Percentiles rank a stretch among this genome's conserved stretches.
Conservation (phyloP, 2,329 filamentous ascomycete species). For the Orbilia javanica region DNA sequence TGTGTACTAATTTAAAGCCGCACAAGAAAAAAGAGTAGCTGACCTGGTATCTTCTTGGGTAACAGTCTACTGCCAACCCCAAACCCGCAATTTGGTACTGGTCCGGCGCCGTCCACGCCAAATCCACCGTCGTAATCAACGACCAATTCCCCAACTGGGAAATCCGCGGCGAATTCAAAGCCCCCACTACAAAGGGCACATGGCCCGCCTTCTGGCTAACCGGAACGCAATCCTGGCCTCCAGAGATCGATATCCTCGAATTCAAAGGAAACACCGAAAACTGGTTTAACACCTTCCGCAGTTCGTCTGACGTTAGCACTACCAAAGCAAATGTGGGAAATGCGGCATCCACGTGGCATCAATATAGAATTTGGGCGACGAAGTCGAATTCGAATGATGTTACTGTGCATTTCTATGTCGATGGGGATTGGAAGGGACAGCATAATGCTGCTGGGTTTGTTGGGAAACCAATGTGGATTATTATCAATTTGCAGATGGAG, state of each 20-base stretch:
- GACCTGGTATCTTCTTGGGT: not conserved
- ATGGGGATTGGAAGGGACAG: conserved; percentile 64
- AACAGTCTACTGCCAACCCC: conserved; percentile 62
- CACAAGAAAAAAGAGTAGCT: not conserved
- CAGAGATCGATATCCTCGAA: conserved; percentile 73
- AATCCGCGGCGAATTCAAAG: conserved; percentile 66
- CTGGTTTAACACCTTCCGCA: conserved; percentile 72
- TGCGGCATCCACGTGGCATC: conserved; percentile 68
- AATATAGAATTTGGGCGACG: conserved; percentile 69
- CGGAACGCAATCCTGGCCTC: conserved; percentile 71
- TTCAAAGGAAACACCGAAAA: conserved; percentile 73
- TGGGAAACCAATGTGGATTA: conserved; percentile 54
- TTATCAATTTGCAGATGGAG: conserved; percentile 58
- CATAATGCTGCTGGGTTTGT: conserved; percentile 57
- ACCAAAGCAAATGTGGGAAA: conserved; percentile 68
- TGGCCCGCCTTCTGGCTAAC: conserved; percentile 75
- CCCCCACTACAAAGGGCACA: conserved; percentile 66
- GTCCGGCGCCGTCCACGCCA: conserved; percentile 67
- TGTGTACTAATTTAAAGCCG: not conserved
- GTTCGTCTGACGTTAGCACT: conserved; percentile 67
- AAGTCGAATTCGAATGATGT: conserved; percentile 70
- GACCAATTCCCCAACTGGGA: conserved; percentile 66
- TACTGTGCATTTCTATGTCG: conserved; percentile 71
- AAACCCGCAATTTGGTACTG: conserved; percentile 69
- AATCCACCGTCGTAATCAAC: conserved; percentile 65